Evolutionary conservation across 1,284 basidiomycete genomes (phyloP).

Genomic region (Ustilago vetiveriae): DNA sequence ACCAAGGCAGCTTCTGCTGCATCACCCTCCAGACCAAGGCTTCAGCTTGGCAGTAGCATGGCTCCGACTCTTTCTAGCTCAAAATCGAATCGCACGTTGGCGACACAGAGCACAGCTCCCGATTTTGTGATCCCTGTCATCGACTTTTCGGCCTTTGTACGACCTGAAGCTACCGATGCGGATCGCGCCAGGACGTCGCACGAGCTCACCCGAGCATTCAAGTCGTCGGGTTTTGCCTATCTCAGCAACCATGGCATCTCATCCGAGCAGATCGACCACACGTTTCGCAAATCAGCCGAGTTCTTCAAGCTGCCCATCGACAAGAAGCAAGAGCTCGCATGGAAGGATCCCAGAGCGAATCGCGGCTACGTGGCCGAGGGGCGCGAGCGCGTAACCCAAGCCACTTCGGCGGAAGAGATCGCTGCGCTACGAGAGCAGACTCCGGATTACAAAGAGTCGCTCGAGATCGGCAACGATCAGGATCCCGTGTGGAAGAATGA

Average conservation of each 20-base stretch:
- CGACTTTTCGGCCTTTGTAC: constrained; percentile 76
- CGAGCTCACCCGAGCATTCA: constrained; percentile 79
- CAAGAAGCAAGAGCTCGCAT: constrained; percentile 71
- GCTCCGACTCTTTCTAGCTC: neutral
- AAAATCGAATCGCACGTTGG: constrained; percentile 1
- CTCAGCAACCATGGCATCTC: constrained; percentile 28
- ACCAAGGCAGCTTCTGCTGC: neutral
- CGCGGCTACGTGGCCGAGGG: constrained; percentile 82
- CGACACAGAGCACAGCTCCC: constrained; percentile 13
- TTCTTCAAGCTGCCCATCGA: constrained; percentile 78
- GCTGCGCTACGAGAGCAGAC: constrained; percentile 74
- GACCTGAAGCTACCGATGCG: constrained; percentile 69
- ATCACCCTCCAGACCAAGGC: neutral
- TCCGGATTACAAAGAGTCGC: constrained; percentile 78
- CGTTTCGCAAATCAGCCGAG: constrained; percentile 77
- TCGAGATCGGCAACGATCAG: constrained; percentile 82
- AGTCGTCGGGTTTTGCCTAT: constrained; percentile 70
- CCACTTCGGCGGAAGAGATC: constrained; percentile 75
- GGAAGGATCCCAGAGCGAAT: constrained; percentile 76
- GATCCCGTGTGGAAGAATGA: constrained; percentile 73
- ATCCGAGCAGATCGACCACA: constrained; percentile 52
- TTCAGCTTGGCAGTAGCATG: neutral
- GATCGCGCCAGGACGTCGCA: constrained; percentile 76
- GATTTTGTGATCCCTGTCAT: constrained; percentile 73
- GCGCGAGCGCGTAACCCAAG: constrained; percentile 81